Conservation (phyloP, 495 filamentous ascomycete genomes). For the Aspergillus heteromorphus region DNA sequence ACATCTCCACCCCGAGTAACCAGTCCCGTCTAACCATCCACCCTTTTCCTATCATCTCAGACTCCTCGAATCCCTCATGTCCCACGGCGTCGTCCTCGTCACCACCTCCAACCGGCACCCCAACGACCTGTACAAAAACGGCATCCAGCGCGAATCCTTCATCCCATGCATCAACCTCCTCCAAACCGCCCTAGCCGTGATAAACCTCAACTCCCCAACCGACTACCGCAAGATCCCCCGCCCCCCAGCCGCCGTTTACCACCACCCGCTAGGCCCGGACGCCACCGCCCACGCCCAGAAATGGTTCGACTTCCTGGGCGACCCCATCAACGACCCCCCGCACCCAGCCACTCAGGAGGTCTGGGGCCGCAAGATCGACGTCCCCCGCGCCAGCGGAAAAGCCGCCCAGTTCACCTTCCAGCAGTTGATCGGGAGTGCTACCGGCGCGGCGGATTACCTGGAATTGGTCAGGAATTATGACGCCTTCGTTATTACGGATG, state of each 20-base stretch:
- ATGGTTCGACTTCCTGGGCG: constrained; percentile 92
- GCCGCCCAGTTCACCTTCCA: constrained; percentile 87
- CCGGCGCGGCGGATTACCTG: constrained; percentile 88
- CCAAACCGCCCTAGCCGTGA: constrained; percentile 72
- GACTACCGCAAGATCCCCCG: constrained; percentile 97
- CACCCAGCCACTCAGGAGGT: constrained; percentile 74
- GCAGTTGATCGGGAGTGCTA: constrained; percentile 81
- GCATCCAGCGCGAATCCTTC: constrained; percentile 92
- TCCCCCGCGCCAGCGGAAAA: constrained; percentile 80
- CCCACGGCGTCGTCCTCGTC: constrained; percentile 90
- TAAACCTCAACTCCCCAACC: constrained; percentile 91
- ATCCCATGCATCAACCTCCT: constrained; percentile 92
- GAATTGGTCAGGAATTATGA: constrained; percentile 89
- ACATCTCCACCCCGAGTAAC: too few species aligned
- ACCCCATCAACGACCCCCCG: constrained; percentile 71
- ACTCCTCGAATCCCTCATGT: constrained; percentile 84
- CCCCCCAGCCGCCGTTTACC: constrained; percentile 88
- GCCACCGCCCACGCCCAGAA: constrained; percentile 78
- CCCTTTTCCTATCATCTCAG: constrained; percentile 31
- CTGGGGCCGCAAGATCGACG: constrained; percentile 86
- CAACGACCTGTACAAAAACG: constrained; percentile 94
- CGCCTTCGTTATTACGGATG: constrained; percentile 83
- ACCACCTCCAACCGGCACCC: constrained; percentile 98
- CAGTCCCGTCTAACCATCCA: not conserved
- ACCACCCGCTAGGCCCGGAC: constrained; percentile 74